These are phyloP conservation scores for Cryphonectria parasitica DNA, from an alignment of 2,329 filamentous ascomycete species.

Conservation along the genomic window DNA sequence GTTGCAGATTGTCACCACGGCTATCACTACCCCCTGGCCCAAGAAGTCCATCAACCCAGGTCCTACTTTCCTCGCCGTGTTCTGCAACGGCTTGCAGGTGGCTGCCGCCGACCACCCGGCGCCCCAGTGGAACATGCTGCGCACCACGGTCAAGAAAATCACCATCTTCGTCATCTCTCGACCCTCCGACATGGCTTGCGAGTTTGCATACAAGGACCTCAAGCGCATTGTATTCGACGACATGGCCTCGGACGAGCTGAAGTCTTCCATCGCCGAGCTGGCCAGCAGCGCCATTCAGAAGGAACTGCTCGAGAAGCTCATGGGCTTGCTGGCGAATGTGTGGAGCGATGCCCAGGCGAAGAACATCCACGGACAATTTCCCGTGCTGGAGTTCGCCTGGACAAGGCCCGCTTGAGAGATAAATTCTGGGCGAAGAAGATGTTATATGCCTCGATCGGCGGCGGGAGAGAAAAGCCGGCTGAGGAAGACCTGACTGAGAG, in stretches of 20 bases:
- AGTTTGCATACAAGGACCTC: background rate
- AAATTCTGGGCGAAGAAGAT: background rate
- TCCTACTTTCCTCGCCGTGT: background rate
- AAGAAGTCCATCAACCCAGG: background rate
- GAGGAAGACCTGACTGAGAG: background rate
- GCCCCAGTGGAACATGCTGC: background rate
- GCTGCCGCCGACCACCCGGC: background rate
- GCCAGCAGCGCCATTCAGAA: background rate
- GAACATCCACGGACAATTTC: background rate
- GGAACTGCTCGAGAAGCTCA: background rate
- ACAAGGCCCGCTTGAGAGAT: background rate
- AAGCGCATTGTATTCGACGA: background rate
- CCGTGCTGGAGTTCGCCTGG: background rate
- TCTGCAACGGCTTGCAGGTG: background rate
- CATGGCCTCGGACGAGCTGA: background rate
- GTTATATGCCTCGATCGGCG: background rate
- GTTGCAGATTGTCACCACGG: fast-evolving
- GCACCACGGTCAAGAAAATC: background rate
- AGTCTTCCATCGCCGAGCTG: background rate
- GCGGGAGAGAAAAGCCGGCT: background rate
- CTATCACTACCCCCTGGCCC: background rate
- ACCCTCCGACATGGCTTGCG: background rate
- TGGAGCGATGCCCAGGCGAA: background rate
- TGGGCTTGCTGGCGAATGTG: background rate
- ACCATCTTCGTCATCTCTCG: background rate